Evolutionary conservation across 345 rosid species (phyloP), one percentile per base, ranked within the genome.

Genomic region (Hibiscus syriacus): DNA sequence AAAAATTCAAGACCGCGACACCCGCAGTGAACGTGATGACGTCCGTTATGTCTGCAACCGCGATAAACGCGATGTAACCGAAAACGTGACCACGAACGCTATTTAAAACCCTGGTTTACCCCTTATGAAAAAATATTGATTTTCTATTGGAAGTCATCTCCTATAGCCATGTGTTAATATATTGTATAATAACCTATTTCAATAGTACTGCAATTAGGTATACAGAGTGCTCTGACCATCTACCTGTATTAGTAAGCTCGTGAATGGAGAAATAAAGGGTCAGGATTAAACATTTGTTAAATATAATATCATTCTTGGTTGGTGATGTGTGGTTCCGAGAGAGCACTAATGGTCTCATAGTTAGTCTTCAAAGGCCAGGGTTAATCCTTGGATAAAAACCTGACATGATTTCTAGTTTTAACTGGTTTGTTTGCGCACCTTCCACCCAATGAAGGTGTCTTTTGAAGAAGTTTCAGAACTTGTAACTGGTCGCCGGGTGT

Each of bases 391-490:
- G 54, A 56, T 43, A 1, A 36, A 43, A 30, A 2, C 4, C 38
- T 19, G 65, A 57, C 17, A 12, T 11, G 17, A 26, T 57, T 55
- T 13, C 32, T 45, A 10, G 36, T 32, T 69, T 56, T 56, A 46
- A 17, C 19, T 69, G 29, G 16, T 66, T 48, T n/a, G 56, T 48
- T 8, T 52, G 23, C 34, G 0, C 61, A 17, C 26, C 39, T 71
- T 63, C 53, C 61, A 53, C 57, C 48, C 68, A 36, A 39, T 75
- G 80, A 81, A 90, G 98, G 96, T 89, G 30, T 96, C 98, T 30
- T 93, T 90, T 77, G 97, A 93, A 85, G 97, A 89, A 74, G 98
- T 93, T 74, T 90, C 98, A 17, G 97, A 89, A 71, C 96, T 90
- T 78, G 96, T 90, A 52, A 86, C 95, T 75, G 66, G 78, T 75